Evolutionary conservation across 768 basidiomycete species (phyloP).

Genomic region (Macrocybe gigantea): DNA sequence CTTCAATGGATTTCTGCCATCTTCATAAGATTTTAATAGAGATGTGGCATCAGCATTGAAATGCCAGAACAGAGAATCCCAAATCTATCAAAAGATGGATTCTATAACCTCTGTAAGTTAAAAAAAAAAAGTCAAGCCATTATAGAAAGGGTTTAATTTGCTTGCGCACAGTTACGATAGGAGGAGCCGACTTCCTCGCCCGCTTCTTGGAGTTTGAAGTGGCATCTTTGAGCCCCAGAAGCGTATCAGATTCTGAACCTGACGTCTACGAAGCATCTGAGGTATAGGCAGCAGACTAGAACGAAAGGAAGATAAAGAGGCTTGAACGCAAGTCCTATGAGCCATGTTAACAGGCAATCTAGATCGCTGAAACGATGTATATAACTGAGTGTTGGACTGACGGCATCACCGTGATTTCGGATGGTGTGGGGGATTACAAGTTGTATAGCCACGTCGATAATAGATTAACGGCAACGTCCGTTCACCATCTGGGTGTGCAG

Average conservation of each 20-base stretch:
- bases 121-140: neutral
- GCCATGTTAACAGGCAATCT: too few relatives aligned
- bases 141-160: neutral
- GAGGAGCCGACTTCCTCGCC: constrained; percentile 24
- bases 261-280: neutral
- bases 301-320: neutral
- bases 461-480: constrained; percentile 51
- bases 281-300: neutral
- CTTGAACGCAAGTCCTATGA: too few relatives aligned
- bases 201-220: constrained; percentile 31
- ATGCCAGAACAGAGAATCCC: constrained; percentile 23
- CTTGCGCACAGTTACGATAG: constrained; percentile 23
- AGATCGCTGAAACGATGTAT: too few relatives aligned
- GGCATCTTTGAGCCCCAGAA: neutral
- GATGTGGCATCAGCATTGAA: constrained; percentile 27
- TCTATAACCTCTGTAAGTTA: constrained; percentile 34
- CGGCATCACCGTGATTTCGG: constrained; percentile 8
- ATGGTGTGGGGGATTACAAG: constrained; percentile 20
- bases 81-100: constrained; percentile 28
- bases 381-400: neutral
- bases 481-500: neutral
- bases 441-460: constrained; percentile 55
- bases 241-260: neutral
- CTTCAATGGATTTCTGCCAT: neutral
- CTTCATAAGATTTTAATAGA: constrained; percentile 12